phyloP scores from a whole-genome alignment of 441 rosid genomes.

The Bruguiera hainesii region DNA sequence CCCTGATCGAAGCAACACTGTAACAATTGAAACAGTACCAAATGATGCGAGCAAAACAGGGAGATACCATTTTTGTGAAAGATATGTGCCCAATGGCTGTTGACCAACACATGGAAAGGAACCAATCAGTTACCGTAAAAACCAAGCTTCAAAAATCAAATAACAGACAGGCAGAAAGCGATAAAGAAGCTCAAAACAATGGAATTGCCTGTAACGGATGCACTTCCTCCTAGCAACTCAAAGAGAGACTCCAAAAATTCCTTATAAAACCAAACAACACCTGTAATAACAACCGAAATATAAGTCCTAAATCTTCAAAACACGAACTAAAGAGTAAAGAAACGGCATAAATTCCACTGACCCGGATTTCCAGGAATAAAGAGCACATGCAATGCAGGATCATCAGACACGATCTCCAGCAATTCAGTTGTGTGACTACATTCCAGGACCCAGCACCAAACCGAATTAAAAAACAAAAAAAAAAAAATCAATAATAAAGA shows the following conservation, averaged over 20 bases:
- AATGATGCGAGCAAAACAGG: not conserved
- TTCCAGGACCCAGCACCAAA: not conserved
- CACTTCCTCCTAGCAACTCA: conserved; percentile 56
- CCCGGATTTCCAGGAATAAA: conserved; percentile 88
- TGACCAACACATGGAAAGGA: conserved; percentile 7
- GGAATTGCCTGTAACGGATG: conserved; percentile 52
- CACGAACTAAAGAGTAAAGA: not conserved
- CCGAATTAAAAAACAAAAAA: not conserved
- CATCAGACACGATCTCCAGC: conserved; percentile 59
- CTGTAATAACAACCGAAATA: conserved; percentile 30
- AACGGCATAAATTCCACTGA: conserved; percentile 12
- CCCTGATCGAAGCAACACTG: not conserved
- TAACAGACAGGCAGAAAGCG: not conserved
- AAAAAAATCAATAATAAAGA: not conserved
- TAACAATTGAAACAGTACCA: not conserved
- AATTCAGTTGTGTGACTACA: conserved; percentile 60
- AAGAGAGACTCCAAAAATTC: conserved; percentile 67
- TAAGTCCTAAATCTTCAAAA: not conserved
- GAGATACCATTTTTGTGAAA: conserved; percentile 63
- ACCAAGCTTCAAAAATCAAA: not conserved
- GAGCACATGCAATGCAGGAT: conserved; percentile 54
- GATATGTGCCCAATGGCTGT: conserved; percentile 73
- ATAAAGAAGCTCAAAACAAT: not conserved
- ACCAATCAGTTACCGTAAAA: not conserved
- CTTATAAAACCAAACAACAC: conserved; percentile 67